Percentiles rank a stretch among this genome's conserved stretches.
Conservation (phyloP, 2,329 filamentous ascomycete species). For the Gremmenia infestans region DNA sequence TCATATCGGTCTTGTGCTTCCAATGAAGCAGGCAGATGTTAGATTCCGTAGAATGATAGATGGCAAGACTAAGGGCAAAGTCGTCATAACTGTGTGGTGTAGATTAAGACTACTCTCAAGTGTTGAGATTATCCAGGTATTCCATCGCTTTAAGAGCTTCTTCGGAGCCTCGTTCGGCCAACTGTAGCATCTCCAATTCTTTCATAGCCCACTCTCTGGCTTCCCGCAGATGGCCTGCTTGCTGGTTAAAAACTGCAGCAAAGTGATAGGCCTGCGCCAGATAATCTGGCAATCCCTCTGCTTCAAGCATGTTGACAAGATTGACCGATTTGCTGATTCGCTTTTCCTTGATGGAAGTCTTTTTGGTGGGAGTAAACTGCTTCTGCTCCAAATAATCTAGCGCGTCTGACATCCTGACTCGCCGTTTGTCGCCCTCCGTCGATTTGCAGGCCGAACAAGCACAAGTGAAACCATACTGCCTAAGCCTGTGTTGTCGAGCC, state of each 20-base stretch:
- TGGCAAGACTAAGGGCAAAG: slow-evolving; percentile 18
- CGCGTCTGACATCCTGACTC: slow-evolving; percentile 29
- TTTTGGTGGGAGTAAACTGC: slow-evolving; percentile 12
- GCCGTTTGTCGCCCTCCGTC: slow-evolving; percentile 27
- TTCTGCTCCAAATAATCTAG: slow-evolving; percentile 33
- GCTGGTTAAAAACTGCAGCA: slow-evolving; percentile 20
- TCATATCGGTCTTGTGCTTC: slow-evolving; percentile 16
- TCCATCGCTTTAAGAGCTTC: neutral
- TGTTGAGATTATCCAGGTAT: neutral
- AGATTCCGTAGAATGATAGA: slow-evolving; percentile 17
- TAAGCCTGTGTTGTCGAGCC: slow-evolving; percentile 25
- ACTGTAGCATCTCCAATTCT: slow-evolving; percentile 18
- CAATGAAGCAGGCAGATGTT: slow-evolving; percentile 14
- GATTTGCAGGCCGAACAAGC: slow-evolving; percentile 34
- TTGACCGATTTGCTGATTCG: slow-evolving; percentile 13
- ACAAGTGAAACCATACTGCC: slow-evolving; percentile 34
- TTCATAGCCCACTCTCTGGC: slow-evolving; percentile 23
- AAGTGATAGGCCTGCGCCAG: slow-evolving; percentile 22
- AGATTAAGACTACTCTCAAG: neutral
- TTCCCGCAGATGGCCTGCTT: slow-evolving; percentile 6
- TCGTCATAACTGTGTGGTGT: slow-evolving; percentile 12
- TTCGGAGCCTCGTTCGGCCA: slow-evolving; percentile 21
- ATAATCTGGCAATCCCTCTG: slow-evolving; percentile 26
- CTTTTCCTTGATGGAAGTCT: slow-evolving; percentile 10
- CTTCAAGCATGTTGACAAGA: slow-evolving; percentile 22